Base-by-base conservation (phyloP, 2,329 filamentous ascomycete species). In the Aspergillus phoenicis region DNA sequence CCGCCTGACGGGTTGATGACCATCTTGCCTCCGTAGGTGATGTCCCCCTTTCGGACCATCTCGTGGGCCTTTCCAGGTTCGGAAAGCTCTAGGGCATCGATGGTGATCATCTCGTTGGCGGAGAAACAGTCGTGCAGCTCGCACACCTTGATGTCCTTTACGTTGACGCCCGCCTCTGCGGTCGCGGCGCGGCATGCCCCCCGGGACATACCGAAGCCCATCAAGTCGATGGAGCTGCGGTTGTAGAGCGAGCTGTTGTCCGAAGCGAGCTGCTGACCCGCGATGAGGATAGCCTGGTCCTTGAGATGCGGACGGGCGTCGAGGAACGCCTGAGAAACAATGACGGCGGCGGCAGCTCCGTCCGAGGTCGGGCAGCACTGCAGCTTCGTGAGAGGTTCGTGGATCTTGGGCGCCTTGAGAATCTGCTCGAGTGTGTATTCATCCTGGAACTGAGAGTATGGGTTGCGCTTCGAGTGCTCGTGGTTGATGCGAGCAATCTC, bases 91-190 rank as follows among this genome's bases (percentile, higher is more conserved):
- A 98, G 84, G 0, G 91, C 91, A 74, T 98, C 94, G 54, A 98
- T 88, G 1, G 88, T 89, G 55, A 95, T 85, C 89, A 98, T 90
- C 82, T 98, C 91, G 76, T 98, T 98, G 26, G 94, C 89, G 17
- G 89, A 93, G 84, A 98, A 98, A 82, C 95, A 98, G 81, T 98
- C 95, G 79, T 98, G 95, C 62, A 98, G 83, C 81, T 98, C 94
- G 72, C 91, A 93, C 15, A 98, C 90, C 71, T 89, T 87, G 64
- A 94, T 84, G 66, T 96, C 90, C 36, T 81, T 77, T 0, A 90
- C 80, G 5, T 79, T 80, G 2, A 87, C 84, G 62, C 90, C 81
- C 22, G 86, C 85, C 78, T 98, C 90, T 33, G 80, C 82, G 64
- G 91, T 81, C n/a, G 94, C 94, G 0, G 82, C 80, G 62, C 82